These are phyloP conservation scores for Croton setiger DNA, from an alignment of 441 rosid species.

Conservation along the genomic window DNA sequence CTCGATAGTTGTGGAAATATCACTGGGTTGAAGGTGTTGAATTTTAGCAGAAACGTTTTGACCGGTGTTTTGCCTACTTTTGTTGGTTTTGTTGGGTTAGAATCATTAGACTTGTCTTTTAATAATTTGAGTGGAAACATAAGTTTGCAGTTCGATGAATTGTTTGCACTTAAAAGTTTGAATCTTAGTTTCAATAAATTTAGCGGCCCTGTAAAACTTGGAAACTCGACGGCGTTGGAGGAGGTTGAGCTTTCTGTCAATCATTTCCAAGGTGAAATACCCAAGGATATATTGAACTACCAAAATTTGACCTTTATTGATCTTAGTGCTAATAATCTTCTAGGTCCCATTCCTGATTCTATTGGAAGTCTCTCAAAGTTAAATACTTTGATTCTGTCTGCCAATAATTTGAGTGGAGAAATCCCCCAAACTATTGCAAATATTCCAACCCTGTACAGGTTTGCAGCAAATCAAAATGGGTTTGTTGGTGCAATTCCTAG, in stretches of 20 bases:
- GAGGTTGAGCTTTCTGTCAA: slow-evolving; percentile 48
- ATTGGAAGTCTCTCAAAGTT: slow-evolving; percentile 49
- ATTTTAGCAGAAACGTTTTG: slow-evolving; percentile 47
- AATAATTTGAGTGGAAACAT: slow-evolving; percentile 36
- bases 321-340: slow-evolving; percentile 46
- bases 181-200: slow-evolving; percentile 40
- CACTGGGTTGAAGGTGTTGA: slow-evolving; percentile 40
- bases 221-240: slow-evolving; percentile 34
- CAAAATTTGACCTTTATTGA: slow-evolving; percentile 42
- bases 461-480: slow-evolving; percentile 55
- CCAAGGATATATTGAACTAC: slow-evolving; percentile 36
- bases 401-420: slow-evolving; percentile 38
- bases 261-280: slow-evolving; percentile 35
- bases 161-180: slow-evolving; percentile 44
- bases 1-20: slow-evolving; percentile 38
- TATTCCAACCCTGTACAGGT: slow-evolving; percentile 46
- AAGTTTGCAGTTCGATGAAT: slow-evolving; percentile 40
- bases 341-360: slow-evolving; percentile 44
- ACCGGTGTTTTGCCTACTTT: slow-evolving; percentile 44
- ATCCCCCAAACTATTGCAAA: slow-evolving; percentile 44
- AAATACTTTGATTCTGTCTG: slow-evolving; percentile 46
- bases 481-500: slow-evolving; percentile 46
- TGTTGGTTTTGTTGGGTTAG: slow-evolving; percentile 42
- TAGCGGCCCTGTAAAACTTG: slow-evolving; percentile 40
- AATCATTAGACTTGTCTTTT: slow-evolving; percentile 52